A percentile compares a stretch with the other conserved stretches of the same genome.
phyloP scores from a whole-genome alignment of 345 rosid genomes.

The Turritis glabra region DNA sequence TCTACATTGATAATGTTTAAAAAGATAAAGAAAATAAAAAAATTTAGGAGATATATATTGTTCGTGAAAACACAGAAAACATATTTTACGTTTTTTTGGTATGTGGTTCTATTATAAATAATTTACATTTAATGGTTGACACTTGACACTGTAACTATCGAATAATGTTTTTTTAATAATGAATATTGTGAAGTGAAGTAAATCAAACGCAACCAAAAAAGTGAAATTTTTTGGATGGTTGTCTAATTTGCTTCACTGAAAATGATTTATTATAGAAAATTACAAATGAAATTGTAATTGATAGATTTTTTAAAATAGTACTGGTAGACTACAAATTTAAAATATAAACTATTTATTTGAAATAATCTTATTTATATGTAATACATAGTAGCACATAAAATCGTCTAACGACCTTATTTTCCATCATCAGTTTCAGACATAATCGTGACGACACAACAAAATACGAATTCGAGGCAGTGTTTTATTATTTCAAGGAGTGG shows the following conservation, averaged over 20 bases:
- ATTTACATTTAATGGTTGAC: no score
- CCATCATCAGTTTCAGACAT: background rate
- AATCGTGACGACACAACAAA: conserved; percentile 13
- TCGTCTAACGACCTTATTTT: background rate
- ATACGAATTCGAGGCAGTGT: conserved; percentile 6
- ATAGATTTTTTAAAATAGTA: background rate
- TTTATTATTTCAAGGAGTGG: conserved; percentile 22
- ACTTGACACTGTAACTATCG: no score
- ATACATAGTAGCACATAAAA: background rate
- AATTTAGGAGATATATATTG: background rate
- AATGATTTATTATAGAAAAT: background rate
- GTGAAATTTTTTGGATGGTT: background rate
- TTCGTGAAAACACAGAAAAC: background rate
- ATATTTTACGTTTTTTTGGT: background rate
- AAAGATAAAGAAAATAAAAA: no score
- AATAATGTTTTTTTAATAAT: no score
- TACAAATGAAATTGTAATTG: background rate
- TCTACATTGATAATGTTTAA: background rate
- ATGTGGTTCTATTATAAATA: no score
- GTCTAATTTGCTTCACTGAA: background rate
- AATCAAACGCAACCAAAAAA: background rate
- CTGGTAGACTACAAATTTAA: background rate
- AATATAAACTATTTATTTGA: no score
- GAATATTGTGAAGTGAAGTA: background rate
- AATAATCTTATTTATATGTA: no score